Base-by-base conservation (phyloP, 139 green algal species). In the Haematococcus lacustris region DNA sequence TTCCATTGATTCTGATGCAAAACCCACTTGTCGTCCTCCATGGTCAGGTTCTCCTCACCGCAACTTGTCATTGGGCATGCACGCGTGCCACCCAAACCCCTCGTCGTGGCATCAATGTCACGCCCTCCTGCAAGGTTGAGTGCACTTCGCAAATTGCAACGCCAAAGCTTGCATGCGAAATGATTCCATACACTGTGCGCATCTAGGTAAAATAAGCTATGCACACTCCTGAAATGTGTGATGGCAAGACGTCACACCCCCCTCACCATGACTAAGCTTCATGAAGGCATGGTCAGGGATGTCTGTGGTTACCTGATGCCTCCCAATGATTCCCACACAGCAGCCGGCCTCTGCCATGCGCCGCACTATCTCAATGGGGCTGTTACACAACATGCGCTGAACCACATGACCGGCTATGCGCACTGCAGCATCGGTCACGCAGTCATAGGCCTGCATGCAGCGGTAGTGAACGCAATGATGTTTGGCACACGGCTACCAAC, bases 281-380 rank as follows among this genome's bases (percentile, higher is more conserved):
- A 95, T 62, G 74, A 89, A 80, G 3, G 9, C 60, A 60, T 94
- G 89, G 21, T 79, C 83, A 3, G 90, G 86, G 1, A 94, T 88
- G 76, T 93, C 89, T 2, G 84, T 87, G 25, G 89, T 93, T n/a
- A 87, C 77, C 76, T 93, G 84, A 34, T 73, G 13, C 23, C 75
- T 71, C 3, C 79, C 88, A 59, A 94, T 95, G 71, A 94, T 88
- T 25, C 84, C 90, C 39, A 95, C 65, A 35, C 77, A 71, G 5
- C 78, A 82, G 3, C 76, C 71, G 3, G 60, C 38, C 13, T 73
- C 39, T 4, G 37, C 51, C 62, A 92, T n/a, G 0, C 75, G 63
- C 13, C 72, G 37, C 33, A 89, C 30, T 9, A 92, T 40, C 0
- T 69, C 75, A 2, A 40, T 9, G 1, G 75, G 76, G 2, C 39